phyloP scores from a whole-genome alignment of 176 grass and related monocot genomes.

The Oryza meridionalis region DNA sequence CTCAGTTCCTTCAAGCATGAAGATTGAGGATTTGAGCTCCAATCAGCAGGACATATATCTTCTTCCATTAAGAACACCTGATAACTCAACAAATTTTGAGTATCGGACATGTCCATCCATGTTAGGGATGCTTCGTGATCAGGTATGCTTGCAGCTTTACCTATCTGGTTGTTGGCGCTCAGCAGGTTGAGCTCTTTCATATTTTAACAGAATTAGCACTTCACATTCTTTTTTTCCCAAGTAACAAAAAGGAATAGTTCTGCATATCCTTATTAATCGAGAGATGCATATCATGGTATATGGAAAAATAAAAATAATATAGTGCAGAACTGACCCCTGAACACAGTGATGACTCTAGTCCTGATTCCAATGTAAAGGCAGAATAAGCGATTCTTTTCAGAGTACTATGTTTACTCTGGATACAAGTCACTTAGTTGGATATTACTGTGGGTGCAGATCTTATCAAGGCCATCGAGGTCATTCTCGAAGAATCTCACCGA shows the following conservation, averaged over 20 bases:
- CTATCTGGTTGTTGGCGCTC: not conserved
- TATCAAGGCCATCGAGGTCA: conserved; percentile 60
- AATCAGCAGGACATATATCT: conserved; percentile 62
- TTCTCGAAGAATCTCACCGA: conserved; percentile 80
- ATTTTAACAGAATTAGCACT: not conserved
- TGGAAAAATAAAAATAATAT: not conserved
- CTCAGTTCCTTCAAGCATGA: conserved; percentile 26
- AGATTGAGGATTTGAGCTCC: conserved; percentile 41
- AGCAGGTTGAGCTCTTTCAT: not conserved
- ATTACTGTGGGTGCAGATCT: conserved; percentile 48
- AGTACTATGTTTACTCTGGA: not conserved
- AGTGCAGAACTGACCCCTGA: not conserved
- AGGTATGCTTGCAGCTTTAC: conserved; percentile 52
- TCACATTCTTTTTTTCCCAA: not conserved
- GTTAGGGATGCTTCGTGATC: conserved; percentile 74
- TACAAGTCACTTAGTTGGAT: not conserved
- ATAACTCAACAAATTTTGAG: conserved; percentile 52
- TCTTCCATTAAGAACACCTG: conserved; percentile 57
- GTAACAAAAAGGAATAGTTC: not conserved
- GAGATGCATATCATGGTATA: not conserved
- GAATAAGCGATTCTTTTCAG: not conserved
- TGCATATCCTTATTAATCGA: not conserved
- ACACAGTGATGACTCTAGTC: not conserved
- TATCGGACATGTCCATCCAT: conserved; percentile 63
- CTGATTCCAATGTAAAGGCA: not conserved